Evolutionary conservation across 2,329 filamentous ascomycete genomes (phyloP), one percentile per base, ranked within the genome.

Genomic region (Diaporthe citri): DNA sequence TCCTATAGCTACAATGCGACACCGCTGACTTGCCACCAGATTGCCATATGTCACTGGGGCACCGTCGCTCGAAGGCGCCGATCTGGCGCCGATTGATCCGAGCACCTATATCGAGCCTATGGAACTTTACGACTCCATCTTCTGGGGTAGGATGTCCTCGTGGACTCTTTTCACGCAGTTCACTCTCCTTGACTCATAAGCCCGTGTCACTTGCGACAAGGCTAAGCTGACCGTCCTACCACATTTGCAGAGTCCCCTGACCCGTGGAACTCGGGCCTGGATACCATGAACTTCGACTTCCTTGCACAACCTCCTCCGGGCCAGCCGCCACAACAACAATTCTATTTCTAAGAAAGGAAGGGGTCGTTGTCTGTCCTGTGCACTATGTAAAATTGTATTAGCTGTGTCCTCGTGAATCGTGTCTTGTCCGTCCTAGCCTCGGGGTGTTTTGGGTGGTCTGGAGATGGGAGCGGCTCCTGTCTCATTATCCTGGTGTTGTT

Each of bases 121-220:
- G 90, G 91, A 93, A 76, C 83, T 93, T 0, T 93, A 92, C 80
- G 90, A 93, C 79, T 92, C 90, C 5, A 93, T 93, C 60, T 93
- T 92, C 84, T 92, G 90, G 87, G 91, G 90, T 92, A 83, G 81
- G 89, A 85, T 41, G 43, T 76, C 51, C 74, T 69, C 59, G 25
- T n/a, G 12, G 36, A 43, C 39, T 22, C 51, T 22, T 48, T 25
- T 7, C 25, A 13, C 15, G 17, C 10, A 6, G 1, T 41, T 6
- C n/a, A n/a, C 13, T 10, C 39, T 25, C 9, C 25, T 1, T 8
- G 13, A 60, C 7, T 41, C 39, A 13, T 7, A 34, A 4, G n/a
- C 25, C 20, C 39, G 22, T n/a, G 4, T 13, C 4, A 15, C 20
- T 31, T 43, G 13, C 7, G 4, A 39, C 28, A 39, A n/a, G 17